Evolutionary conservation across 2,329 filamentous ascomycete species (phyloP), one percentile per base, ranked within the genome.

Genomic region (Aspergillaceae sp.): DNA sequence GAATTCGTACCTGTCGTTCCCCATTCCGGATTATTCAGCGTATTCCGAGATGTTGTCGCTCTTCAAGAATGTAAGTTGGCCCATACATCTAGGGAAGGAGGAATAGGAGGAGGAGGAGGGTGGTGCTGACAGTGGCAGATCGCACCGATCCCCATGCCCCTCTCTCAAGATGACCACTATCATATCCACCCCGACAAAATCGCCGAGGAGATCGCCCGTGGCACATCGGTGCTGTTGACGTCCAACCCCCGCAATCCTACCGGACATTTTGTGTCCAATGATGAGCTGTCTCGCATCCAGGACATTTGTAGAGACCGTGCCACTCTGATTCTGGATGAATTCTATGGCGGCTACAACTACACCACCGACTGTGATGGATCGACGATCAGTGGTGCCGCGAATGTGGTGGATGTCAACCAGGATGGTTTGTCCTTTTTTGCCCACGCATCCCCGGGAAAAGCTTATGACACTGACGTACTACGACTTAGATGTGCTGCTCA

Each of bases 1-100:
- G 53, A 94, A 94, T 66, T 84, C 89, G 46, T 94, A 94, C 62
- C 76, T 96, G 52, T 87, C 85, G 37, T 96, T 96, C 77, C 95
- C 94, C 70, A 87, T 94, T 63, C 87, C 87, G 40, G 86, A 96
- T 67, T 96, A 96, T 72, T 95, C 90, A 3, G 91, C 91, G 2
- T 97, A 97, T 75, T 95, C 94, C 62, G 90, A 96, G 74, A 96
- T 97, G 90, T 71, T 96, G 71, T 88, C 84, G 48, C 74, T 96
- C 48, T 96, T 97, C 78, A 89, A 87, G 71, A 95, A 95, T 68
- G 67, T 69, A 45, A 48, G 64, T 57, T 19, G 5, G 34, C n/a
- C n/a, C 34, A 4, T 19, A 19, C 34, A 36, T n/a, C 34, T 19
- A 19, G 34, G 6, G 26, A 7, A 1, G n/a, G 34, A 7, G 34